Conservation (phyloP, 148 eudicot genomes). For the Polygonum aviculare region DNA sequence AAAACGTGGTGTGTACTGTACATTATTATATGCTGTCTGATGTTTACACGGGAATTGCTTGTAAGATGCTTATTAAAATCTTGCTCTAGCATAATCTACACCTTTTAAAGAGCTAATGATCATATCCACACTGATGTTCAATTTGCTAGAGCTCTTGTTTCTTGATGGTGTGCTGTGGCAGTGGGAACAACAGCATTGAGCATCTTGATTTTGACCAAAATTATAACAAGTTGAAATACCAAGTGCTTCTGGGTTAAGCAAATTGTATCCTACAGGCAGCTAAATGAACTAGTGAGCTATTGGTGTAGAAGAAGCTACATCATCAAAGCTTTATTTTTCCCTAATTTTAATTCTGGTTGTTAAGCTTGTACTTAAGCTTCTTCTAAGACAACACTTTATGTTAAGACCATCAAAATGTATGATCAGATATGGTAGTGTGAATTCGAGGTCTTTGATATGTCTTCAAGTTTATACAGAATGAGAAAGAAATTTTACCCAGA, state of each 20-base stretch:
- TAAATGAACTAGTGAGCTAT: not conserved
- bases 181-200: not conserved
- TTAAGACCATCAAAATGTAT: not conserved
- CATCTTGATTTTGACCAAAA: not conserved
- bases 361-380: too few species aligned
- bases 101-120: not conserved
- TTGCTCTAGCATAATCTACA: not conserved
- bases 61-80: not conserved
- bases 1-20: not conserved
- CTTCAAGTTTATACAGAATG: not conserved
- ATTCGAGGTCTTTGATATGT: not conserved
- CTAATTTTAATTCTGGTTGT: too few species aligned
- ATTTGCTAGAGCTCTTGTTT: not conserved
- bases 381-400: not conserved
- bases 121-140: not conserved
- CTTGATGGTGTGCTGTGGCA: not conserved
- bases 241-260: not conserved
- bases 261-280: not conserved
- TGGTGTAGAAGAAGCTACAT: too few species aligned
- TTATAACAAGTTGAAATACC: not conserved
- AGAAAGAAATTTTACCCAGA: not conserved
- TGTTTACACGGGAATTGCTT: not conserved
- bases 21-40: not conserved
- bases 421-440: not conserved
- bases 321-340: too few species aligned